A percentile compares a stretch with the other conserved stretches of the same genome.
These are phyloP conservation scores for Backusella parvicylindrica DNA, from an alignment of 192 early-diverging fungal genomes.

Conservation along the genomic window DNA sequence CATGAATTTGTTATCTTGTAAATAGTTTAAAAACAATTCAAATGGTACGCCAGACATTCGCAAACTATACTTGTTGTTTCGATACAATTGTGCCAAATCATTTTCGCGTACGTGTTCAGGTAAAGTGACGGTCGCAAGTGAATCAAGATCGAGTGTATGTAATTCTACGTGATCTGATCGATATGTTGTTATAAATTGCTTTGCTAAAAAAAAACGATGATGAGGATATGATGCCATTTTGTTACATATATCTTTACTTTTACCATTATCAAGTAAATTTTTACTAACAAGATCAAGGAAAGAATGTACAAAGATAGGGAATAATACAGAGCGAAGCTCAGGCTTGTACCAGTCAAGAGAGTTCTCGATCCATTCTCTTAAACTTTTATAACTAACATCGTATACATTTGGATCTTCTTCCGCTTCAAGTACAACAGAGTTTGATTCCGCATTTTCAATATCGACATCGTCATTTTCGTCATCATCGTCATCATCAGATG, in stretches of 20 bases:
- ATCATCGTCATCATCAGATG: not conserved
- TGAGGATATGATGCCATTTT: no score
- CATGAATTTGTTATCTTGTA: conserved; percentile 91
- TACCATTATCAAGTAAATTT: conserved; percentile 49
- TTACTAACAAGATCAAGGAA: conserved; percentile 83
- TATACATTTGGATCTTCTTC: conserved; percentile 77
- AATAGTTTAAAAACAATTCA: conserved; percentile 84
- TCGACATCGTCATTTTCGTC: not conserved
- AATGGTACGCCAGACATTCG: conserved; percentile 84
- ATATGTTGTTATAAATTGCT: conserved; percentile 73
- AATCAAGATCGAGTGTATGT: conserved; percentile 70
- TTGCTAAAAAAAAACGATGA: conserved; percentile 42
- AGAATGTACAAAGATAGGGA: conserved; percentile 88
- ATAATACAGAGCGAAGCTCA: conserved; percentile 81
- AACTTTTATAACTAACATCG: conserved; percentile 68
- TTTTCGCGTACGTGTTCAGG: conserved; percentile 78
- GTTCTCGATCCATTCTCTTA: conserved; percentile 88
- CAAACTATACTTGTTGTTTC: conserved; percentile 80
- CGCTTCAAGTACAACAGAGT: conserved; percentile 21
- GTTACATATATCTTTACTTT: not conserved
- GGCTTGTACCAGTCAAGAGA: conserved; percentile 93
- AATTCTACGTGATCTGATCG: conserved; percentile 71
- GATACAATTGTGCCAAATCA: conserved; percentile 76
- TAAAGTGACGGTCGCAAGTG: conserved; percentile 65
- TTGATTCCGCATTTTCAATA: not conserved